Conservation (phyloP, 805 yeast genomes). For the Metschnikowia amazonensis region DNA sequence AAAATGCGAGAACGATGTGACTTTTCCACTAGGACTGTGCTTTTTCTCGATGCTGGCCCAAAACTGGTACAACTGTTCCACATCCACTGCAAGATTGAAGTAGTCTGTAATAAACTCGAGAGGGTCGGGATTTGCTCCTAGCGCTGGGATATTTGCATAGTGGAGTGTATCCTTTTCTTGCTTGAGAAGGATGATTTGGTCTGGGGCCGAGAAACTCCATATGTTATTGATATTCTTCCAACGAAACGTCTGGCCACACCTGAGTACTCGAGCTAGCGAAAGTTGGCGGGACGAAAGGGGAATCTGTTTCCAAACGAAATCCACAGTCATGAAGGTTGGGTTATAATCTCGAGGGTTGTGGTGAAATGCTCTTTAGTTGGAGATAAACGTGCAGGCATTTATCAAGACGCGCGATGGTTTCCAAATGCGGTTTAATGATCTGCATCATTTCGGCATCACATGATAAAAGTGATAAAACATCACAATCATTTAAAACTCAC, state of each 20-base stretch:
- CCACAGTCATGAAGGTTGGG: slow-evolving; percentile 14
- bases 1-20: slow-evolving; percentile 36
- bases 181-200: slow-evolving; percentile 58
- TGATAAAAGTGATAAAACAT: too few relatives aligned
- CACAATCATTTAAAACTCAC: too few relatives aligned
- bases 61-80: slow-evolving; percentile 49
- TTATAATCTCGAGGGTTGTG: not conserved
- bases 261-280: slow-evolving; percentile 57
- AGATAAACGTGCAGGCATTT: not conserved
- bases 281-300: slow-evolving; percentile 42
- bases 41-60: slow-evolving; percentile 59
- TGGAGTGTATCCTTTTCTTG: slow-evolving; percentile 54
- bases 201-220: slow-evolving; percentile 64
- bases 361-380: not conserved
- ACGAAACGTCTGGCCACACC: slow-evolving; percentile 84
- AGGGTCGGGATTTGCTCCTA: slow-evolving; percentile 24
- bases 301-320: slow-evolving; percentile 13
- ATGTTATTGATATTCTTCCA: slow-evolving; percentile 64
- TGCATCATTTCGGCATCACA: too few relatives aligned
- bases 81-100: slow-evolving; percentile 59
- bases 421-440: slow-evolving; percentile 8
- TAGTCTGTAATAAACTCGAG: slow-evolving; percentile 56
- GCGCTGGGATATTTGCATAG: slow-evolving; percentile 42
- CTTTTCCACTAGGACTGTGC: slow-evolving; percentile 36
- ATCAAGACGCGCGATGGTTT: slow-evolving; percentile 3